Evolutionary conservation across 768 basidiomycete genomes (phyloP).

Genomic region (Hericium erinaceus): DNA sequence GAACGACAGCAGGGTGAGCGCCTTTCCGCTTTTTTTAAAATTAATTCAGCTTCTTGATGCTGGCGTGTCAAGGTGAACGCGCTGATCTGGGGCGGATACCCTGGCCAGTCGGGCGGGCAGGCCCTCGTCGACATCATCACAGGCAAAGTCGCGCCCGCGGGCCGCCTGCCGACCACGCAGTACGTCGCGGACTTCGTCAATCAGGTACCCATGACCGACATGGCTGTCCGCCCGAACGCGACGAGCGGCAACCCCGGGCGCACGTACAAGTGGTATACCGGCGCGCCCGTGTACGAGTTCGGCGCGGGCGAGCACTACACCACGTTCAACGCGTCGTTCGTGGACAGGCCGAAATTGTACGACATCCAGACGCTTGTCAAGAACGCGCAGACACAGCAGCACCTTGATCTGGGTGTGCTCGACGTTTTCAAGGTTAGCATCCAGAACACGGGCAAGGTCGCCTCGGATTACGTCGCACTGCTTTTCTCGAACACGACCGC

Average conservation of each 20-base stretch:
- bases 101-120: slow-evolving; percentile 45
- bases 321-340: slow-evolving; percentile 35
- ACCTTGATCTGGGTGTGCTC: slow-evolving; percentile 34
- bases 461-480: slow-evolving; percentile 48
- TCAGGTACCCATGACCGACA: slow-evolving; percentile 48
- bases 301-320: slow-evolving; percentile 49
- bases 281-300: slow-evolving; percentile 41
- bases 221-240: slow-evolving; percentile 39
- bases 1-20: slow-evolving; percentile 28
- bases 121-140: slow-evolving; percentile 43
- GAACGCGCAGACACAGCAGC: slow-evolving; percentile 13
- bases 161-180: slow-evolving; percentile 45
- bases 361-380: slow-evolving; percentile 32
- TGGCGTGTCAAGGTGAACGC: slow-evolving; percentile 31
- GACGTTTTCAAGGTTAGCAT: slow-evolving; percentile 41
- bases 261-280: slow-evolving; percentile 51
- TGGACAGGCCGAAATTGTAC: slow-evolving; percentile 27
- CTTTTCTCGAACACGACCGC: slow-evolving; percentile 39
- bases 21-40: slow-evolving; percentile 7
- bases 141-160: slow-evolving; percentile 44
- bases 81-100: slow-evolving; percentile 49
- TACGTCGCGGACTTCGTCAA: slow-evolving; percentile 36
- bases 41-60: background rate
- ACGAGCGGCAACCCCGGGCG: slow-evolving; percentile 36
- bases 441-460: slow-evolving; percentile 36